A percentile compares a stretch with the other conserved stretches of the same genome.
Evolutionary conservation across 495 filamentous ascomycete genomes (phyloP).

Genomic region (Penicillium macrosclerotiorum): DNA sequence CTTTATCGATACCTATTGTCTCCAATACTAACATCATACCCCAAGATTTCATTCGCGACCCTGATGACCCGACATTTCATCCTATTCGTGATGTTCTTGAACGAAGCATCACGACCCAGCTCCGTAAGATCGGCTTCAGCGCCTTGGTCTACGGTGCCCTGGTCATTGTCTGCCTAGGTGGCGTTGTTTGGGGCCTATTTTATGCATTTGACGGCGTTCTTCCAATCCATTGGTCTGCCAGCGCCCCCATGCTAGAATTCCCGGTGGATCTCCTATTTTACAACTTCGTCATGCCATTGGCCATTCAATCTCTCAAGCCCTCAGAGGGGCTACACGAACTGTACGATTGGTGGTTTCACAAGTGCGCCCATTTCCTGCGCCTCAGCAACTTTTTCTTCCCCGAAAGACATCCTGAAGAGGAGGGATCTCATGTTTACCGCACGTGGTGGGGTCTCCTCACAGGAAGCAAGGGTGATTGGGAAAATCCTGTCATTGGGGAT

Average conservation of each 20-base stretch:
- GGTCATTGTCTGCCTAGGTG: constrained; percentile 89
- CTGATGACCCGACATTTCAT: constrained; percentile 97
- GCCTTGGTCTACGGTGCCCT: constrained; percentile 93
- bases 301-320: constrained; percentile 77
- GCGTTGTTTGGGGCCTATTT: constrained; percentile 90
- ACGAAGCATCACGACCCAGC: constrained; percentile 84
- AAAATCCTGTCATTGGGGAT: constrained; percentile 45
- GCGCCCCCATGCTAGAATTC: constrained; percentile 88
- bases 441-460: constrained; percentile 53
- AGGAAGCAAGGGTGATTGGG: constrained; percentile 46
- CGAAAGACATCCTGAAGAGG: constrained; percentile 75
- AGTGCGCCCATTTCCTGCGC: constrained; percentile 75
- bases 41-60: constrained; percentile 93
- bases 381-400: constrained; percentile 92
- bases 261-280: constrained; percentile 93
- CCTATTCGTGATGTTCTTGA: constrained; percentile 96
- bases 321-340: constrained; percentile 76
- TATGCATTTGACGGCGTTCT: constrained; percentile 65
- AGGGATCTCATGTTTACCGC: constrained; percentile 60
- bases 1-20: not conserved
- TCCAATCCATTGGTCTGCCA: constrained; percentile 89
- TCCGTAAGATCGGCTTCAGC: constrained; percentile 94
- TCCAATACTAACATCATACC: constrained; percentile 5
- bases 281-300: constrained; percentile 89
- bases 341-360: constrained; percentile 96